These are phyloP conservation scores for Fusarium albidum DNA, from an alignment of 2,329 filamentous ascomycete genomes.

Conservation along the genomic window DNA sequence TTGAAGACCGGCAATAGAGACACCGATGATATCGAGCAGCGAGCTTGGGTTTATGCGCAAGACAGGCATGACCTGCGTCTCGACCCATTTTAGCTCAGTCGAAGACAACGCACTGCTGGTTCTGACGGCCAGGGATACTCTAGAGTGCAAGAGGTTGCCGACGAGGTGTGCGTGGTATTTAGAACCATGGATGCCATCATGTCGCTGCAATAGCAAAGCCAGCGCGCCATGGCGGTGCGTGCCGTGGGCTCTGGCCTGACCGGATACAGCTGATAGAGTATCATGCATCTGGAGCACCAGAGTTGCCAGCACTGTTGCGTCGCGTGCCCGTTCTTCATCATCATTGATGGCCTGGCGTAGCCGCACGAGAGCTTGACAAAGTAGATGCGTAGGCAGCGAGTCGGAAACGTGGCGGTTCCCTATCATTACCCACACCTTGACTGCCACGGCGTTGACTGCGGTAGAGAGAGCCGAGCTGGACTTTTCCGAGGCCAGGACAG, in stretches of 20 bases:
- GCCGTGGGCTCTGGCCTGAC: neutral
- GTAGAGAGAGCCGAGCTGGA: slow-evolving; percentile 8
- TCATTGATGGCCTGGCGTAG: slow-evolving; percentile 4
- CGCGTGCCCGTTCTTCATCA: neutral
- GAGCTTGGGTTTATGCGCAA: slow-evolving; percentile 20
- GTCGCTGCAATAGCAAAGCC: slow-evolving; percentile 9
- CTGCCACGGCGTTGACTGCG: slow-evolving; percentile 8
- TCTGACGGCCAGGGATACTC: slow-evolving; percentile 5
- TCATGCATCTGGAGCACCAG: slow-evolving; percentile 26
- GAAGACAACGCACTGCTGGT: neutral
- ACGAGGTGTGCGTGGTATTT: slow-evolving; percentile 7
- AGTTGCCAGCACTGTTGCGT: slow-evolving; percentile 18
- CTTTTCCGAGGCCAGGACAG: neutral
- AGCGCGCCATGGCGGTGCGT: slow-evolving; percentile 23
- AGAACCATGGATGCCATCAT: neutral
- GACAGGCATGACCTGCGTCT: slow-evolving; percentile 1
- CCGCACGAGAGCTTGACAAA: slow-evolving; percentile 1
- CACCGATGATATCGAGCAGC: slow-evolving; percentile 14
- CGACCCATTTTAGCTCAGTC: neutral
- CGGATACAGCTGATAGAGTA: slow-evolving; percentile 13
- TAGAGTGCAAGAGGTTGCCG: slow-evolving; percentile 25
- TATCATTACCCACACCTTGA: slow-evolving; percentile 17
- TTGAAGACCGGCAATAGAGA: slow-evolving; percentile 9
- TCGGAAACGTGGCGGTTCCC: neutral
- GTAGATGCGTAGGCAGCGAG: neutral